Evolutionary conservation across 345 rosid genomes (phyloP).

Genomic region (Dimocarpus longan): DNA sequence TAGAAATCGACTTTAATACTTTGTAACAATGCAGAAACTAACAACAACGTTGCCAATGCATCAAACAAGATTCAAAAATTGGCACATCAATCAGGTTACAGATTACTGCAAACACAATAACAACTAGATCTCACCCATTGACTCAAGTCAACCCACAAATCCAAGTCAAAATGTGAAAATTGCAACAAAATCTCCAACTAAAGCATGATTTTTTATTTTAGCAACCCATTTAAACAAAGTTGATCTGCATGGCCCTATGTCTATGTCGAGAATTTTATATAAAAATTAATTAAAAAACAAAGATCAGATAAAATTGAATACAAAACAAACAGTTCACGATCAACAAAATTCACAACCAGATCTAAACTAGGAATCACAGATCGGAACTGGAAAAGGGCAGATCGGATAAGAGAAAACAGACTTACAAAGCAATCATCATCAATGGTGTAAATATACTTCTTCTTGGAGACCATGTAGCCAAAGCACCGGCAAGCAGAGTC

Average conservation of each 20-base stretch:
- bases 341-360: background rate
- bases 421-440: constrained; percentile 96
- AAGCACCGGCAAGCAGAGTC: constrained; percentile 80
- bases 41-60: background rate
- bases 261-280: background rate
- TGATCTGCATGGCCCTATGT: background rate
- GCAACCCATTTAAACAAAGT: background rate
- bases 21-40: background rate
- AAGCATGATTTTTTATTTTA: background rate
- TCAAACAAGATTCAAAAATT: background rate
- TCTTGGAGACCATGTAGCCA: constrained; percentile 81
- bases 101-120: background rate
- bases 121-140: constrained; percentile 7
- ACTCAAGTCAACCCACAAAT: background rate
- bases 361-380: background rate
- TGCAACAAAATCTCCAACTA: constrained; percentile 1
- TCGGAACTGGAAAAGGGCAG: no score
- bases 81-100: background rate
- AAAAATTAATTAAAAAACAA: background rate
- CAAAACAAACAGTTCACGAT: background rate
- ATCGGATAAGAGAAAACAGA: background rate
- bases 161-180: background rate
- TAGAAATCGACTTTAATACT: background rate
- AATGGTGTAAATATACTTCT: constrained; percentile 84
- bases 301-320: background rate